Base-by-base conservation (phyloP, 2,329 filamentous ascomycete genomes). In the Malbranchea zuffiana region DNA sequence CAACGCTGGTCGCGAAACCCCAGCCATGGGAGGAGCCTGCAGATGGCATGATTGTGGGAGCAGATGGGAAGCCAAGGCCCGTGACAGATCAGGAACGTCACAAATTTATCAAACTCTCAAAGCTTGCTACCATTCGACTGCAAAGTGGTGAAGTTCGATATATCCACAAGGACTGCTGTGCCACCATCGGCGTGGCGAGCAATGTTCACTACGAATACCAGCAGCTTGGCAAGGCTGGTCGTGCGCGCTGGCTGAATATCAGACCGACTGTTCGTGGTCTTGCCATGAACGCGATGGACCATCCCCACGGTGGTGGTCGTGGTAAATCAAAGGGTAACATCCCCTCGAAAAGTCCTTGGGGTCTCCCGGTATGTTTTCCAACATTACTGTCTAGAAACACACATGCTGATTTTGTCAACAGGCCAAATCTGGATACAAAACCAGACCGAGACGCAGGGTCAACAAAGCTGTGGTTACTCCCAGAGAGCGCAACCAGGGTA, bases 271-370 rank as follows among this genome's bases (percentile, higher is more conserved):
- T 98, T 29, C 79, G 92, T 69, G 92, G 90, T 80, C 67, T 96
- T 51, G 90, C 92, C 45, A 98, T 98, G 92, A 98, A 98, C 69
- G 86, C 88, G 77, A 82, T 78, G 52, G 90, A 98, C 56, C 90
- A 98, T 72, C 90, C 90, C 55, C 90, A 98, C 62, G 90, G 90
- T 74, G 90, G 90, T 82, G 90, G 90, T 64, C 78, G 92, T 72
- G 90, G 90, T 68, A 98, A 98, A 68, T 95, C 86, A 40, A 98
- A 98, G 83, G 86, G 90, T 76, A 94, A 95, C 58, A 78, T 87
- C 44, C 73, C 93, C 57, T 90, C 92, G 21, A 85, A 90, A 51
- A 94, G 85, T 65, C 90, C 90, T 41, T 98, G 92, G 90, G 90
- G 92, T 59, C 80, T 78, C 57, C 88, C 85, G 56, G 86, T 92